Base-by-base conservation (phyloP, 805 yeast genomes). In the Candida coquimbonensis region DNA sequence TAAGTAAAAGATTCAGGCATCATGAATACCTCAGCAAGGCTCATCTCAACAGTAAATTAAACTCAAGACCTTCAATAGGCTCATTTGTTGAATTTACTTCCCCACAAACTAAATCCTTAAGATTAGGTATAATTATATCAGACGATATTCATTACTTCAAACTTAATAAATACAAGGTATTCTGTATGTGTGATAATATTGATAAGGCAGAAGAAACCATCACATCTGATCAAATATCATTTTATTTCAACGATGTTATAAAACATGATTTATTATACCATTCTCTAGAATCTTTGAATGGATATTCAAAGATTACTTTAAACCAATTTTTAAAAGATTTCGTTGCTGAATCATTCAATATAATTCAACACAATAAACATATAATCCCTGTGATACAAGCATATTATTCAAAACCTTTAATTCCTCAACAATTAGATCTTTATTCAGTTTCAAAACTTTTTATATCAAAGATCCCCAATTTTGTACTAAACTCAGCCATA, bases 111-210 rank as follows among this genome's bases (percentile, higher is more conserved):
- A 29, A 9, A 29, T 29, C 31, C 13, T 26, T 19, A 11, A 41
- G 26, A 14, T n/a, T 46, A n/a, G 51, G 51, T 8, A 36, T 49
- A 12, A 40, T 49, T 7, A 26, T 36, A 9, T 37, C 49, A 11
- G 51, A 49, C 26, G 51, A 49, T 9, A 21, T 17, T n/a, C 31
- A 43, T 26, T 44, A 46, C 32, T 49, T 49, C 39, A 38, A 36
- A 26, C 16, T 35, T 21, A 49, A 49, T n/a, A 7, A n/a, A 5
- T 49, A 46, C 34, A 34, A 43, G 14, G 51, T 49, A 6, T 38
- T 46, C 12, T 21, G 34, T 7, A 36, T 46, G 43, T 19, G 21
- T 25, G 41, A 42, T n/a, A 14, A n/a, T 11, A 36, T 36, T 5
- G 42, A 35, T 9, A 11, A 14, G 12, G 13, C 31, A 7, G 27